Conservation (phyloP, 768 basidiomycete species). For the Postia placenta region DNA sequence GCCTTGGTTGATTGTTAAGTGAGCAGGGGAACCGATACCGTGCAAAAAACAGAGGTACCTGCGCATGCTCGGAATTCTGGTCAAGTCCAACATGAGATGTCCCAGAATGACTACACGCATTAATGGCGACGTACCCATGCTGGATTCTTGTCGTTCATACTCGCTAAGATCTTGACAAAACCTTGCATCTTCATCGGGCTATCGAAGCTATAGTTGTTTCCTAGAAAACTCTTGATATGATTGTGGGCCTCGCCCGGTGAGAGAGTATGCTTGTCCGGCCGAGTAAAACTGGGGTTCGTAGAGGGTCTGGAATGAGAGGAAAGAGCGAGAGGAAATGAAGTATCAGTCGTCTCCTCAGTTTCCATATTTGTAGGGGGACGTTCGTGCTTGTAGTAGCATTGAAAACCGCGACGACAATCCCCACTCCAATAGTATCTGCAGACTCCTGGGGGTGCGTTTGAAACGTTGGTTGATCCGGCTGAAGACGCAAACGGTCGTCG, state of each 20-base stretch:
- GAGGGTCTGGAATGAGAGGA: no score
- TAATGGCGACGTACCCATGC: not conserved
- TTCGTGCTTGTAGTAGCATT: not conserved
- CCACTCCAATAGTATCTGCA: slow-evolving; percentile 2
- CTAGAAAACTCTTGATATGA: not conserved
- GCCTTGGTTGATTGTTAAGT: slow-evolving; percentile 5
- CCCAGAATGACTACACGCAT: not conserved
- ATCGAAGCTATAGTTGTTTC: not conserved
- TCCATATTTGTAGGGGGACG: not conserved
- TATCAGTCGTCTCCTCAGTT: slow-evolving; percentile 6
- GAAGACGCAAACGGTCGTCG: no score
- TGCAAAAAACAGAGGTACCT: not conserved
- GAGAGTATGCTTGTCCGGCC: not conserved
- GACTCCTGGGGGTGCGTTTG: slow-evolving; percentile 6
- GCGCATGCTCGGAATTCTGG: not conserved
- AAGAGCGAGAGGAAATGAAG: not conserved
- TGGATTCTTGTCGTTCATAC: not conserved
- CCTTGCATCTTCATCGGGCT: not conserved
- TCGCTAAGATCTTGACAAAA: not conserved
- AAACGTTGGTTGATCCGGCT: no score
- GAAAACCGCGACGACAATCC: not conserved
- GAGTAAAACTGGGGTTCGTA: not conserved
- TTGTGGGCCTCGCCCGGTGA: not conserved
- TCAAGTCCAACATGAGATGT: not conserved
- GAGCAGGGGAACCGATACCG: not conserved